These are phyloP conservation scores for Harrya chromipes DNA, from an alignment of 768 basidiomycete genomes.

Conservation along the genomic window DNA sequence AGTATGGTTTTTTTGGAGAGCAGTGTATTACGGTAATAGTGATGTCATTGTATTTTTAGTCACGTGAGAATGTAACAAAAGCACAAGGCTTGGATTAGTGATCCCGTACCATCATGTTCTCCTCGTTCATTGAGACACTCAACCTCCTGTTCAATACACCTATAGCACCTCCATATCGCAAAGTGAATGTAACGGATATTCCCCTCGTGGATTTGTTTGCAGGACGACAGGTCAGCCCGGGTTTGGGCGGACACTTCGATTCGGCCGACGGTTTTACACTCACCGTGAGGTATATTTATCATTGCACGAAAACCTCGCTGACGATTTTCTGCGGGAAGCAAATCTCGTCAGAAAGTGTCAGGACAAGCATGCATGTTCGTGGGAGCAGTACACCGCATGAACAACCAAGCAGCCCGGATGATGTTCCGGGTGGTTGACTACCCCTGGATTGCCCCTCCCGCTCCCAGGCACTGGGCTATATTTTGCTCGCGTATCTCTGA, in stretches of 20 bases:
- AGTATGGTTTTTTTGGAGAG: not conserved
- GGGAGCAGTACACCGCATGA: constrained; percentile 5
- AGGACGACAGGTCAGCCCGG: not conserved
- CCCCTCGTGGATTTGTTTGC: constrained; percentile 19
- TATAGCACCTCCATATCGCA: constrained; percentile 8
- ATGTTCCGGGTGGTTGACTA: not conserved
- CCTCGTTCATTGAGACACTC: constrained; percentile 15
- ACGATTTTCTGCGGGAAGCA: constrained; percentile 4
- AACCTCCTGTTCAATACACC: constrained; percentile 24
- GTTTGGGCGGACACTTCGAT: not conserved
- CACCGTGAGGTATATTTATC: constrained; percentile 11
- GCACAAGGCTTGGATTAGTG: not conserved
- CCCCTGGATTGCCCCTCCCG: too few species aligned
- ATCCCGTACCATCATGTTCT: constrained; percentile 1
- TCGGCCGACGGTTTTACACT: constrained; percentile 4
- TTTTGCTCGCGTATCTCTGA: too few species aligned
- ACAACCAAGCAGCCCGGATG: not conserved
- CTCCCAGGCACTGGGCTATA: too few species aligned
- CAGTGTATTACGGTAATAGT: not conserved
- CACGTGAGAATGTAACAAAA: constrained; percentile 8
- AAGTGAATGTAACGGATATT: constrained; percentile 4
- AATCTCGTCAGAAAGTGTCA: constrained; percentile 2
- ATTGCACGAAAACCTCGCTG: not conserved
- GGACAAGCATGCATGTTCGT: constrained; percentile 13
- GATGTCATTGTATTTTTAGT: constrained; percentile 9